Percentiles rank a stretch among this genome's conserved stretches.
Conservation (phyloP, 148 eudicot genomes). For the Rhododendron kiyosumense region DNA sequence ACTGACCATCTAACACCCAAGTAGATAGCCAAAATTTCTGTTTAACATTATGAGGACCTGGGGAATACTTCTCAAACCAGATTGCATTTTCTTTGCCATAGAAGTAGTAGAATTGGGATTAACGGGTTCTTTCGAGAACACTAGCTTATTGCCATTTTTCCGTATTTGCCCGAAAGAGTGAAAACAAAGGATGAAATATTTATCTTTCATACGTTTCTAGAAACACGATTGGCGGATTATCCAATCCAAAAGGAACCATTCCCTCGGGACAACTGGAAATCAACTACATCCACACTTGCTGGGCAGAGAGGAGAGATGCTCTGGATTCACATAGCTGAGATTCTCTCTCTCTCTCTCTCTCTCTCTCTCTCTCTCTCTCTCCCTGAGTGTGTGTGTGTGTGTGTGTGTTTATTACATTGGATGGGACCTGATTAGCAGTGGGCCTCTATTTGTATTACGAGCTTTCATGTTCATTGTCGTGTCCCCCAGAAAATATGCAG, state of each 20-base stretch:
- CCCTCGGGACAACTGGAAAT: background rate
- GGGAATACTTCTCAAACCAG: too few relatives aligned
- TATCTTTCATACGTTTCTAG: background rate
- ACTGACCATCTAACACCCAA: too few relatives aligned
- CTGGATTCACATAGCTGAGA: background rate
- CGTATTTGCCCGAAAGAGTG: too few relatives aligned
- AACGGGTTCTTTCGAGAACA: background rate
- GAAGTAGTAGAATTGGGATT: too few relatives aligned
- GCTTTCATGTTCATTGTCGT: background rate
- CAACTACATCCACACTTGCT: background rate
- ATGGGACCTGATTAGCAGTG: too few relatives aligned
- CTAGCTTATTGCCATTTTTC: background rate
- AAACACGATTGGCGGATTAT: background rate
- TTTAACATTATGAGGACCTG: too few relatives aligned
- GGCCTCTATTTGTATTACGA: background rate
- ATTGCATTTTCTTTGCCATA: too few relatives aligned
- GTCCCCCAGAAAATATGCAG: background rate
- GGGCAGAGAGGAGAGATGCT: background rate
- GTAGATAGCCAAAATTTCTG: too few relatives aligned
- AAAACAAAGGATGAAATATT: too few relatives aligned
- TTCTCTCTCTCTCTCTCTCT: too few relatives aligned
- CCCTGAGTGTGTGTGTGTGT: too few relatives aligned
- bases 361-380: too few relatives aligned
- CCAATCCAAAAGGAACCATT: background rate
- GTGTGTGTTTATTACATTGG: background rate